Conservation (phyloP, 2,329 filamentous ascomycete genomes). For the Corniculantispora saksenae region DNA sequence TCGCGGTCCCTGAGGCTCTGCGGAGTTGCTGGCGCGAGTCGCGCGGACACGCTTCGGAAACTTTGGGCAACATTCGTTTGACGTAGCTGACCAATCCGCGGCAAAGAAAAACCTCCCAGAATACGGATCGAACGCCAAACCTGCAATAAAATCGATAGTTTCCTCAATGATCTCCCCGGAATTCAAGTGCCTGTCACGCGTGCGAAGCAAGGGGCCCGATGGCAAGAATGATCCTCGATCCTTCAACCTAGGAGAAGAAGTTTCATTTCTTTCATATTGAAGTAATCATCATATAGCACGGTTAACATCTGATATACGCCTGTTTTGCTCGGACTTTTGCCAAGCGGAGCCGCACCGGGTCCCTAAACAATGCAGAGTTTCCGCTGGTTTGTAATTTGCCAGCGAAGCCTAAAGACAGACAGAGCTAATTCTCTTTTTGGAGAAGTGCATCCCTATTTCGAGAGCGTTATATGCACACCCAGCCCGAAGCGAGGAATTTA, state of each 20-base stretch:
- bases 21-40: conserved; percentile 1
- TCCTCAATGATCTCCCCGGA: background rate
- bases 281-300: background rate
- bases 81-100: background rate
- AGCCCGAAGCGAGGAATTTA: background rate
- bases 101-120: background rate
- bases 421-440: background rate
- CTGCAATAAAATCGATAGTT: too few species aligned
- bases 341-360: background rate
- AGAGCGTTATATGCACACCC: background rate
- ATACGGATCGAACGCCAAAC: background rate
- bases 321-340: conserved; percentile 3
- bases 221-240: background rate
- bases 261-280: background rate
- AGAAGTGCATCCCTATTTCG: background rate
- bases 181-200: background rate
- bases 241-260: background rate
- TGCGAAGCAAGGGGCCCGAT: background rate
- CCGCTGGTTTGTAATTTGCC: background rate
- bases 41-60: background rate
- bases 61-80: background rate
- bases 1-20: background rate
- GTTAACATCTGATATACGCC: background rate
- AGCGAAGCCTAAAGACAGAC: background rate
- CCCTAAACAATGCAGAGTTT: background rate